These are phyloP conservation scores for Sugiyamaella boreocaroliniensis DNA, from an alignment of 805 yeast species.

Conservation along the genomic window DNA sequence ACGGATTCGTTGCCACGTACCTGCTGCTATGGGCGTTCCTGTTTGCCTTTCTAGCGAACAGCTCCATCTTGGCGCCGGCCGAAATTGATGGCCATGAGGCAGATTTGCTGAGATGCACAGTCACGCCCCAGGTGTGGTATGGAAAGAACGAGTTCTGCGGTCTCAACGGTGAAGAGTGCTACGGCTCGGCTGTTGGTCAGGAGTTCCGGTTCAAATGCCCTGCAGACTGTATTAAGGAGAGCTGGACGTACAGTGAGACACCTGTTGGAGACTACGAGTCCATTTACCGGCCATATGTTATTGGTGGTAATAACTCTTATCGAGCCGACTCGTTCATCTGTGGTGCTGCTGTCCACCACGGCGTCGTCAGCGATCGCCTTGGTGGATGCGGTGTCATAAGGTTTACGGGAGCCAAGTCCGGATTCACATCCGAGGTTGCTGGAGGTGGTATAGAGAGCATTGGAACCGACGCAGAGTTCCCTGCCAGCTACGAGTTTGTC, in stretches of 20 bases:
- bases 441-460: conserved; percentile 47
- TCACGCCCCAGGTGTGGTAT: conserved; percentile 44
- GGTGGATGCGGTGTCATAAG: conserved; percentile 75
- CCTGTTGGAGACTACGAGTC: conserved; percentile 65
- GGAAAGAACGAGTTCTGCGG: conserved; percentile 80
- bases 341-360: conserved; percentile 85
- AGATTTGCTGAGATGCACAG: conserved; percentile 20
- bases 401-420: conserved; percentile 45
- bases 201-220: conserved; percentile 70
- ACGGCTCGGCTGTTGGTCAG: conserved; percentile 29
- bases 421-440: conserved; percentile 47
- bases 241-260: conserved; percentile 66
- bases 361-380: conserved; percentile 57
- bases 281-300: conserved; percentile 63
- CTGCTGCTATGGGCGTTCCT: conserved; percentile 20
- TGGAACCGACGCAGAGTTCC: conserved; percentile 64
- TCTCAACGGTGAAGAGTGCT: conserved; percentile 54
- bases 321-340: conserved; percentile 87
- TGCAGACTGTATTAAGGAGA: conserved; percentile 73
- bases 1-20: conserved; percentile 3
- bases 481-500: conserved; percentile 59
- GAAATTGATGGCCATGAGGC: conserved; percentile 17
- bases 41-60: conserved; percentile 14
- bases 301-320: conserved; percentile 71
- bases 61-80: conserved; percentile 22